phyloP scores from a whole-genome alignment of 129 eudicot species.

The Tagetes patula region DNA sequence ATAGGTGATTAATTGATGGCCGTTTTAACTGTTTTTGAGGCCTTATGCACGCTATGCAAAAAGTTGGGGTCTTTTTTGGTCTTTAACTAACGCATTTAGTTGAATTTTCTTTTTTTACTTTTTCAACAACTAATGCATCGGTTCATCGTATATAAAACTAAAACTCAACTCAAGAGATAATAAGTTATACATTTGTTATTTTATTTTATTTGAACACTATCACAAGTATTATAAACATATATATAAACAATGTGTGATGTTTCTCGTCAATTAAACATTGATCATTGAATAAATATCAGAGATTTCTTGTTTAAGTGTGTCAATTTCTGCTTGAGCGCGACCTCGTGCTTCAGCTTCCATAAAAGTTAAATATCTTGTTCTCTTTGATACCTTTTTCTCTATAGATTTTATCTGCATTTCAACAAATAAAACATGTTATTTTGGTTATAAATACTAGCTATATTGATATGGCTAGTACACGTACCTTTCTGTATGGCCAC shows the following conservation, averaged over 20 bases:
- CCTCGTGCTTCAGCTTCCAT: conserved; percentile 27
- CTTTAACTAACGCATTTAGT: too few species aligned
- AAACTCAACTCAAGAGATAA: too few species aligned
- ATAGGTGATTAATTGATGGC: too few species aligned
- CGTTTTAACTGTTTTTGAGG: too few species aligned
- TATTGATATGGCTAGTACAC: conserved; percentile 8
- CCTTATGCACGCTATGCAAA: too few species aligned
- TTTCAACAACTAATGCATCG: too few species aligned
- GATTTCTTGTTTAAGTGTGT: conserved; percentile 35
- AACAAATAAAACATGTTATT: background rate
- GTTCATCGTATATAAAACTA: too few species aligned
- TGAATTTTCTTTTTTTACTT: too few species aligned
- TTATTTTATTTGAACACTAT: too few species aligned
- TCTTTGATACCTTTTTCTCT: conserved; percentile 32
- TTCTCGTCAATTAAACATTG: conserved; percentile 7
- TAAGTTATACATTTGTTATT: too few species aligned
- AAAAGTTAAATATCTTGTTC: conserved; percentile 25
- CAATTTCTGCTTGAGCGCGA: conserved; percentile 39
- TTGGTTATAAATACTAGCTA: background rate
- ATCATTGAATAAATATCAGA: conserved; percentile 21
- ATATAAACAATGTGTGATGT: background rate
- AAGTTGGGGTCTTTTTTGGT: too few species aligned
- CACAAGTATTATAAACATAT: too few species aligned
- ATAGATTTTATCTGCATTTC: conserved; percentile 51
- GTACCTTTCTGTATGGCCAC: conserved; percentile 81